Percentiles rank a stretch among this genome's conserved stretches.
These are phyloP conservation scores for Hericium alpestre DNA, from an alignment of 768 basidiomycete genomes.

Conservation along the genomic window DNA sequence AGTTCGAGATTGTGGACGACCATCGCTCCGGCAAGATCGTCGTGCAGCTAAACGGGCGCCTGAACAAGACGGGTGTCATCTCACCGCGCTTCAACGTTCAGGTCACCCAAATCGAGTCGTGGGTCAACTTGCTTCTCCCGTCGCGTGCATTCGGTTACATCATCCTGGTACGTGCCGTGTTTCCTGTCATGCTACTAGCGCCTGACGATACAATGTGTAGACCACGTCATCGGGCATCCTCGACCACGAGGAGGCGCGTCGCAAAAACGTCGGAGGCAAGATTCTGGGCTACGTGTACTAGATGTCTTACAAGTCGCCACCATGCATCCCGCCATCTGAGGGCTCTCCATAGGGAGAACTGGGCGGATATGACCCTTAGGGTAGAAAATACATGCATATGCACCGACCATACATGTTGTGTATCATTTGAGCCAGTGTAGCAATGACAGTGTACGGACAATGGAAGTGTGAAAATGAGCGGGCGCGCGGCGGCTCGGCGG, in stretches of 20 bases:
- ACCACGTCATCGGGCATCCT: conserved; percentile 97
- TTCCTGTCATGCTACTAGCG: neutral
- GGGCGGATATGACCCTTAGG: neutral
- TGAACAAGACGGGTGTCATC: conserved; percentile 99
- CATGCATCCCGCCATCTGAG: neutral
- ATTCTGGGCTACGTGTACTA: conserved; percentile 89
- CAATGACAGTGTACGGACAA: too few relatives aligned
- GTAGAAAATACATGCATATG: neutral
- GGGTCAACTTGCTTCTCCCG: conserved; percentile 95
- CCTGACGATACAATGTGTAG: conserved; percentile 25
- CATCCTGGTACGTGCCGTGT: conserved; percentile 60
- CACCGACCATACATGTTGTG: neutral
- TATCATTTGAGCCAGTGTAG: neutral
- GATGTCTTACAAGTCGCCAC: conserved; percentile 9
- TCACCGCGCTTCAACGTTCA: conserved; percentile 99
- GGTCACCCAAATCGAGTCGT: conserved; percentile 82
- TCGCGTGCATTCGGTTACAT: conserved; percentile 94
- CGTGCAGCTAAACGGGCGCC: conserved; percentile 92
- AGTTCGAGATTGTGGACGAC: conserved; percentile 98
- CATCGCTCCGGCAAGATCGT: conserved; percentile 98
- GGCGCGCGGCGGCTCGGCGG: neutral
- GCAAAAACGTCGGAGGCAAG: conserved; percentile 97
- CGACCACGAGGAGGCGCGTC: conserved; percentile 97
- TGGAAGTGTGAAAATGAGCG: neutral
- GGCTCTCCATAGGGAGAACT: too few relatives aligned